These are phyloP conservation scores for Elsinoe fawcettii DNA, from an alignment of 2,329 filamentous ascomycete genomes.

Conservation along the genomic window DNA sequence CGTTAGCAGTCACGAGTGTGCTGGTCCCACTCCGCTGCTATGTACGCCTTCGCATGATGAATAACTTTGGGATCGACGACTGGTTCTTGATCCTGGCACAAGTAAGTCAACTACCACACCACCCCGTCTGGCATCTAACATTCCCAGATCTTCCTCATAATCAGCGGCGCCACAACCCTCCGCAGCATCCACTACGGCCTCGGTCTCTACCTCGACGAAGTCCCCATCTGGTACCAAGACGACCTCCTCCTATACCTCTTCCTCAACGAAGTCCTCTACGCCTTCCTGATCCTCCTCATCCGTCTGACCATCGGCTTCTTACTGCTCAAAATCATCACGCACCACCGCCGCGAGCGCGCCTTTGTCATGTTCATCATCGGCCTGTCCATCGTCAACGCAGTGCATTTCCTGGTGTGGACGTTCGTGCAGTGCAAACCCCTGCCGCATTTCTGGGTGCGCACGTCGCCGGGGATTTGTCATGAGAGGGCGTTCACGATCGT, in stretches of 20 bases:
- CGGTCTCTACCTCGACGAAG: conserved; percentile 1
- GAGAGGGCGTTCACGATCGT: conserved; percentile 9
- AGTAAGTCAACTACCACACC: background rate
- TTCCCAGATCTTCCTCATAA: conserved; percentile 7
- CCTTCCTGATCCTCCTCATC: conserved; percentile 19
- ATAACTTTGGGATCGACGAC: conserved; percentile 12
- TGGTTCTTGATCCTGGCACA: conserved; percentile 9
- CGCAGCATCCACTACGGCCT: background rate
- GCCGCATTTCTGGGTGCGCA: background rate
- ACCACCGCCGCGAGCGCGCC: background rate
- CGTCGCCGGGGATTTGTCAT: background rate
- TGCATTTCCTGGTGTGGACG: conserved; percentile 2
- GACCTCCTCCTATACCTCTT: conserved; percentile 6
- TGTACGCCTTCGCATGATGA: conserved; percentile 1
- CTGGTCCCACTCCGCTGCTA: conserved; percentile 9
- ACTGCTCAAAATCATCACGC: background rate
- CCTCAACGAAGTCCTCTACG: conserved; percentile 21
- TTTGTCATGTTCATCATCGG: conserved; percentile 4
- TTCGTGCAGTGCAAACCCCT: conserved; percentile 3
- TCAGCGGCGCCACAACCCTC: background rate
- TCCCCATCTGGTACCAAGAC: background rate
- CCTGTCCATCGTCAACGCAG: background rate
- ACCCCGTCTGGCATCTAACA: background rate
- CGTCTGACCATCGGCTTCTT: conserved; percentile 5
- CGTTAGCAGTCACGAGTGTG: background rate